Evolutionary conservation across 306 rosid genomes (phyloP), one percentile per base, ranked within the genome.

Genomic region (Styphnolobium japonicum): DNA sequence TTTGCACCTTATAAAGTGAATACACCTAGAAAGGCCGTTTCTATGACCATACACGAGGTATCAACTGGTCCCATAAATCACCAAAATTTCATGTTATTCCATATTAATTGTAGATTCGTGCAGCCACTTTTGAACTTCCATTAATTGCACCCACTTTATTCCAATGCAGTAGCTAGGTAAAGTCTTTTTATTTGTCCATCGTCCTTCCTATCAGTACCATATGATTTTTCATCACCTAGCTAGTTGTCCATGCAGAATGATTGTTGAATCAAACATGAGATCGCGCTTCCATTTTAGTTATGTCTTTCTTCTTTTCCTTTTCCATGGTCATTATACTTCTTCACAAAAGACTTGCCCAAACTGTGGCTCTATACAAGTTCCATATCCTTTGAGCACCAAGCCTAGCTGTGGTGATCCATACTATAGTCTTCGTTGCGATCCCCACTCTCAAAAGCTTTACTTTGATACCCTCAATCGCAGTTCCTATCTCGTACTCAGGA

Each of bases 321-420:
- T 67, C 55, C 65, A 87, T 10, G 45, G 56, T 80, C 84, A 19
- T 15, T 56, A 31, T 43, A 62, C 87, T 74, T 76, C 25, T 82
- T 88, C 96, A 31, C 96, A 87, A 37, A 89, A 86, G 74, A 84
- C 87, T n/a, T 93, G 99, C 51, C 89, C 96, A 14, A 88, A 82
- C 64, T 95, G 99, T 84, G 98, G 99, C 67, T 25, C 85, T 73
- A 64, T 84, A 21, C 77, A 89, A 78, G 84, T 95, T 43, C 94
- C 98, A 5, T 95, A 91, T n/a, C 98, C 98, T 60, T 76, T 95
- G 70, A 92, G 98, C 88, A 90, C 96, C 56, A 71, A 78, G 65
- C 85, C 84, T 19, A 75, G 65, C 71, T 95, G 99, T 22, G 99
- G 98, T 40, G 93, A 91, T 81, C 84, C 84, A 1, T 31, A 66